Conservation (phyloP, 805 yeast species). For the Martiniozyma abietophila region DNA sequence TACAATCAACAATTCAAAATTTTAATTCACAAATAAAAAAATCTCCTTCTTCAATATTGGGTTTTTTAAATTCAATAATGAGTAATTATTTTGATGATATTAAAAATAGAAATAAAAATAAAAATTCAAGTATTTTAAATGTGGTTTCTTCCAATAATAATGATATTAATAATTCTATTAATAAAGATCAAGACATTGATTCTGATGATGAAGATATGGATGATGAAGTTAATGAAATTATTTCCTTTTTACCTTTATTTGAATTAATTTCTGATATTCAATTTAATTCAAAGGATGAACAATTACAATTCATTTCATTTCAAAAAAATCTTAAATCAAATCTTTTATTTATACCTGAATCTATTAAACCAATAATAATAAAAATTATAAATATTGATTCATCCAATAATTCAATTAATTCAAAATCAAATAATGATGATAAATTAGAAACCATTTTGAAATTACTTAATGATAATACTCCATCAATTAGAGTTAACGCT, state of each 20-base stretch:
- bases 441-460: slow-evolving; percentile 50
- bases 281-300: slow-evolving; percentile 3
- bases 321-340: slow-evolving; percentile 1
- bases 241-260: slow-evolving; percentile 19
- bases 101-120: slow-evolving; percentile 2
- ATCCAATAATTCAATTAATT: not conserved
- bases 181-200: slow-evolving; percentile 20
- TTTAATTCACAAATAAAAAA: slow-evolving; percentile 49
- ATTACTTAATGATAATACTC: slow-evolving; percentile 64
- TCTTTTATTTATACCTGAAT: slow-evolving; percentile 2
- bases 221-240: slow-evolving; percentile 23
- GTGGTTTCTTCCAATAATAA: too few species aligned
- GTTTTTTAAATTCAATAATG: slow-evolving; percentile 7
- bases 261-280: slow-evolving; percentile 6
- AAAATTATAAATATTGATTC: slow-evolving; percentile 6
- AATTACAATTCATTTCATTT: slow-evolving; percentile 11
- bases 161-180: too few species aligned
- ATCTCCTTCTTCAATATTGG: slow-evolving; percentile 20
- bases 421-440: slow-evolving; percentile 27
- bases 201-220: slow-evolving; percentile 34
- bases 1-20: slow-evolving; percentile 51
- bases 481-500: slow-evolving; percentile 86
- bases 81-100: slow-evolving; percentile 3
- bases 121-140: too few species aligned
- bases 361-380: slow-evolving; percentile 1